Evolutionary conservation across 1,284 basidiomycete genomes (phyloP).

Genomic region (Coniophora puteana): DNA sequence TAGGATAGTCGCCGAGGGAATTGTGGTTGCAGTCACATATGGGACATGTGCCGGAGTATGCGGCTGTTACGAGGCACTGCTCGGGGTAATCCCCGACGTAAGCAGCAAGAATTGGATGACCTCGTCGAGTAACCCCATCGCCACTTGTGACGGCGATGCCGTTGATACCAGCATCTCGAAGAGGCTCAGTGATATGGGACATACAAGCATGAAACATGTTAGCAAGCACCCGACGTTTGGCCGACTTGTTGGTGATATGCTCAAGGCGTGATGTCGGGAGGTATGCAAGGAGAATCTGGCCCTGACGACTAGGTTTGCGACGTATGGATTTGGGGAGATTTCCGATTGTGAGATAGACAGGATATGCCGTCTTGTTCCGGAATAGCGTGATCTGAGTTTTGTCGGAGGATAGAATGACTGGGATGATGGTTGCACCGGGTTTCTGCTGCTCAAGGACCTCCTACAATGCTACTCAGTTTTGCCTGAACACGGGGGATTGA

Average conservation of each 20-base stretch:
- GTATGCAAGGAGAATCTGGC: slow-evolving; percentile 10
- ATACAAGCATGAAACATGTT: slow-evolving; percentile 23
- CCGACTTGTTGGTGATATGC: slow-evolving; percentile 11
- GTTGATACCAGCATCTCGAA: slow-evolving; percentile 9
- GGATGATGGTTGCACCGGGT: slow-evolving; percentile 16
- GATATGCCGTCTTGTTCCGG: slow-evolving; percentile 35
- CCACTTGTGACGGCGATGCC: slow-evolving; percentile 19
- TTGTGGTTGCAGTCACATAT: slow-evolving; percentile 8
- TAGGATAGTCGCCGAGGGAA: slow-evolving; percentile 5
- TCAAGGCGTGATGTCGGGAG: slow-evolving; percentile 7
- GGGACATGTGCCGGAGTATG: slow-evolving; percentile 17
- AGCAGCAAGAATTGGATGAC: slow-evolving; percentile 22
- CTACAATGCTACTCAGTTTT: slow-evolving; percentile 15
- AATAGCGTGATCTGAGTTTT: slow-evolving; percentile 11
- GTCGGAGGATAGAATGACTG: slow-evolving; percentile 3
- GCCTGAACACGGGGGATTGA: not conserved
- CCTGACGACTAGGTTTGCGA: no score
- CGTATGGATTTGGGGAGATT: slow-evolving; percentile 39
- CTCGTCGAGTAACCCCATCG: slow-evolving; percentile 18
- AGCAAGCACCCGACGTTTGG: slow-evolving; percentile 10
- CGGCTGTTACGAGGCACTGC: slow-evolving; percentile 20
- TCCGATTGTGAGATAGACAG: slow-evolving; percentile 40
- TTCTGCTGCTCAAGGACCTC: slow-evolving; percentile 16
- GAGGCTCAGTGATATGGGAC: slow-evolving; percentile 12
- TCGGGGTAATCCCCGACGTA: slow-evolving; percentile 26